Percentiles rank a stretch among this genome's conserved stretches.
These are phyloP conservation scores for Eucalyptus polybractea DNA, from an alignment of 345 rosid genomes.

Conservation along the genomic window DNA sequence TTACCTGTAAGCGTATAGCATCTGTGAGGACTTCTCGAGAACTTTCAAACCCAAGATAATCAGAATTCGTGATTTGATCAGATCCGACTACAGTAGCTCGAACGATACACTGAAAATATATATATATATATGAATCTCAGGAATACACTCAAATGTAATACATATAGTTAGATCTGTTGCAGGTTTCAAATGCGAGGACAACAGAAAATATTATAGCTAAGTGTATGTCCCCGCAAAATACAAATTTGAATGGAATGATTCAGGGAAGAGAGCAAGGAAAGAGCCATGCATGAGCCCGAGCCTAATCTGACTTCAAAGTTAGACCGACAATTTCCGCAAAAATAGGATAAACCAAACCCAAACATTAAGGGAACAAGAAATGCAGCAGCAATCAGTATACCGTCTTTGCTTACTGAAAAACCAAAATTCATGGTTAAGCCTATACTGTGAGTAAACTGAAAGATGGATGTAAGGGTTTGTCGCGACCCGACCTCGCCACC, in stretches of 20 bases:
- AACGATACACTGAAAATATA: slow-evolving; percentile 55
- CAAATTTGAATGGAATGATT: neutral
- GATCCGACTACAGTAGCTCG: slow-evolving; percentile 63
- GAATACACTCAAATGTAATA: neutral
- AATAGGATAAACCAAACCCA: neutral
- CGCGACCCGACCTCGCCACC: no score
- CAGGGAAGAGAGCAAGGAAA: neutral
- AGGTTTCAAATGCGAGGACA: neutral
- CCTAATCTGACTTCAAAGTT: neutral
- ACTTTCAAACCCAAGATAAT: slow-evolving; percentile 26
- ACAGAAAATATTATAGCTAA: neutral
- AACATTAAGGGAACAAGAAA: neutral
- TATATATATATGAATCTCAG: neutral
- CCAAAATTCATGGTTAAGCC: neutral
- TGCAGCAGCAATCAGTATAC: neutral
- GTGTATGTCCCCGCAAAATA: neutral
- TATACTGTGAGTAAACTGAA: neutral
- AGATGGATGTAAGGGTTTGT: neutral
- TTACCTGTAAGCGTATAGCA: slow-evolving; percentile 74
- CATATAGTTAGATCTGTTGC: neutral
- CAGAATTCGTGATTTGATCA: slow-evolving; percentile 19
- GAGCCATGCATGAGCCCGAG: neutral
- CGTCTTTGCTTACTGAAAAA: neutral
- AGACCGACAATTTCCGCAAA: neutral
- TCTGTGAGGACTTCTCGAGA: slow-evolving; percentile 42